Evolutionary conservation across 176 grass and related monocot species (phyloP).

Genomic region (Ampelocalamus luodianensis): DNA sequence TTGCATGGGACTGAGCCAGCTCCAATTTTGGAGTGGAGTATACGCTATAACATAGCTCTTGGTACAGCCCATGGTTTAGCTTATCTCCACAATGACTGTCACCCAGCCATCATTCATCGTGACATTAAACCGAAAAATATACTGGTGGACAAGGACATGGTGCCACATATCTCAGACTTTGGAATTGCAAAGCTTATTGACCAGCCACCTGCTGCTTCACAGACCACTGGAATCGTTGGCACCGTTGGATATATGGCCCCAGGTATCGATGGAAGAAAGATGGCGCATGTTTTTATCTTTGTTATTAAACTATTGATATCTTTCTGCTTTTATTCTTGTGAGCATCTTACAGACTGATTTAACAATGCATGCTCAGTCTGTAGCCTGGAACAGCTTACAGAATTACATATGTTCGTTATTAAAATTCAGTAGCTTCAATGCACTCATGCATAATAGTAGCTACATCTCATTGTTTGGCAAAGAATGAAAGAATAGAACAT

Average conservation of each 20-base stretch:
- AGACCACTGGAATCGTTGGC: constrained; percentile 64
- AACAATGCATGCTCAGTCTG: no score
- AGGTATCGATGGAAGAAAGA: no score
- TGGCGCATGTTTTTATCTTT: no score
- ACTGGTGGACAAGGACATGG: constrained; percentile 69
- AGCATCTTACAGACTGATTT: no score
- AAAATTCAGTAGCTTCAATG: not conserved
- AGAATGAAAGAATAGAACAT: not conserved
- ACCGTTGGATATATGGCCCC: constrained; percentile 71
- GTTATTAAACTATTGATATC: no score
- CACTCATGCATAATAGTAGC: not conserved
- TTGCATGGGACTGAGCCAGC: constrained; percentile 54
- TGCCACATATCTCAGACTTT: constrained; percentile 82
- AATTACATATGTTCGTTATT: no score
- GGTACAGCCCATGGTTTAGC: constrained; percentile 62
- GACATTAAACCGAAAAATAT: constrained; percentile 89
- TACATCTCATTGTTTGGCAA: not conserved
- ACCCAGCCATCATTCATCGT: constrained; percentile 65
- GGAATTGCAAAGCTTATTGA: constrained; percentile 72
- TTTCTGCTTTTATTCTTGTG: no score
- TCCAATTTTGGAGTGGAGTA: constrained; percentile 62
- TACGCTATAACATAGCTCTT: constrained; percentile 60
- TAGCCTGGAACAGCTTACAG: no score
- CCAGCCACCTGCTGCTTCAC: constrained; percentile 43
- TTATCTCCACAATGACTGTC: constrained; percentile 71